phyloP scores from a whole-genome alignment of 805 yeast genomes.

The Monosporozyma aquatica region DNA sequence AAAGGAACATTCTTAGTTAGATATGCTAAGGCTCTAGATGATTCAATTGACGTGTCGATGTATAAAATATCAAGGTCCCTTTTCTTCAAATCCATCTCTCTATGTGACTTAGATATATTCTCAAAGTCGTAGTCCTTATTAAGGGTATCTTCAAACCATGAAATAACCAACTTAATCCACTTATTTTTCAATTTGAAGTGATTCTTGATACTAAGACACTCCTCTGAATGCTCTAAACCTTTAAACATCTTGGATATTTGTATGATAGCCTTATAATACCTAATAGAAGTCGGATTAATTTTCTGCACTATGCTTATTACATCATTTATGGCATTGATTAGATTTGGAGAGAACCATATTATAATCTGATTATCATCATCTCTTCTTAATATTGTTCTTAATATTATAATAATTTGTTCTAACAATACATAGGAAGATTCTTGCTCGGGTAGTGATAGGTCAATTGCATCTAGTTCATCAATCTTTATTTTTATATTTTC shows the following conservation, averaged over 20 bases:
- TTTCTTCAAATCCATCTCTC: conserved; percentile 25
- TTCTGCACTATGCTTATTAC: conserved; percentile 14
- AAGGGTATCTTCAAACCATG: conserved; percentile 46
- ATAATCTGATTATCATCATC: conserved; percentile 22
- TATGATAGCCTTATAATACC: conserved; percentile 20
- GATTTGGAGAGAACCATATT: conserved; percentile 25
- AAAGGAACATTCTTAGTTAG: conserved; percentile 45
- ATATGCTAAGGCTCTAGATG: conserved; percentile 46
- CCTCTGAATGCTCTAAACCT: conserved; percentile 19
- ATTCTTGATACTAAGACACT: conserved; percentile 25
- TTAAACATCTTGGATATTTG: conserved; percentile 23
- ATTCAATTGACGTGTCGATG: conserved; percentile 50
- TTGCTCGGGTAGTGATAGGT: conserved; percentile 11
- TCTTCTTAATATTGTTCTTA: conserved; percentile 31
- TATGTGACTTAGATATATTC: conserved; percentile 20
- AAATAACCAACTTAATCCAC: conserved; percentile 37
- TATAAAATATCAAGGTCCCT: conserved; percentile 39
- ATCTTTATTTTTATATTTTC: conserved; percentile 34
- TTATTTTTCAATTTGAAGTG: conserved; percentile 40
- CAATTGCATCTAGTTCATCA: conserved; percentile 17
- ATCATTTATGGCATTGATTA: conserved; percentile 28
- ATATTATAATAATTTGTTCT: conserved; percentile 40
- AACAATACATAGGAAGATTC: conserved; percentile 28
- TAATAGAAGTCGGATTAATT: conserved; percentile 11
- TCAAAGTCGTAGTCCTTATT: conserved; percentile 29